These are phyloP conservation scores for Flaveria bidentis DNA, from an alignment of 129 eudicot genomes.

Conservation along the genomic window DNA sequence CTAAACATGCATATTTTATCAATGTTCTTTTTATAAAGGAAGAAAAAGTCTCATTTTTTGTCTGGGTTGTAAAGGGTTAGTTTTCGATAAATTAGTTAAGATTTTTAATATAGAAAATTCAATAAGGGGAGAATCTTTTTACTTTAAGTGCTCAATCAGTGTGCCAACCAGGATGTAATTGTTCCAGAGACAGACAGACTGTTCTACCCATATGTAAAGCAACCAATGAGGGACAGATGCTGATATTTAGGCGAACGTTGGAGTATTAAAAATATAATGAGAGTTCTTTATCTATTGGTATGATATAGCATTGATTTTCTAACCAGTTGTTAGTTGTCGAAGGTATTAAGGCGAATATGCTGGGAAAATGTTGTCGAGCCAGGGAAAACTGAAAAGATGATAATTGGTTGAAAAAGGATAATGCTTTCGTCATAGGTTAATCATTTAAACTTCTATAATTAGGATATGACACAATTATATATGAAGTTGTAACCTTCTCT, in stretches of 20 bases:
- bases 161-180: conserved; percentile 7
- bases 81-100: conserved; percentile 16
- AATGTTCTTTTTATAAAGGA: neutral
- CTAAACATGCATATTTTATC: neutral
- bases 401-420: neutral
- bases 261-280: neutral
- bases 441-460: neutral
- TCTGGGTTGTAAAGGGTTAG: neutral
- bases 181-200: neutral
- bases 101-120: neutral
- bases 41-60: neutral
- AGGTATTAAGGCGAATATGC: neutral
- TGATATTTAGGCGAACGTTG: neutral
- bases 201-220: conserved; percentile 1
- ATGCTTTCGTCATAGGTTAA: neutral
- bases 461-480: neutral
- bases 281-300: neutral
- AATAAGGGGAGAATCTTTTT: neutral
- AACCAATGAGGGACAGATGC: neutral
- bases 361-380: neutral
- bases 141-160: neutral
- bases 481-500: neutral
- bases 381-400: neutral
- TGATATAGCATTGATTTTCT: neutral
- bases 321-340: neutral